phyloP scores from a whole-genome alignment of 2,329 filamentous ascomycete species.

The Phyllosticta paracitricarpa region DNA sequence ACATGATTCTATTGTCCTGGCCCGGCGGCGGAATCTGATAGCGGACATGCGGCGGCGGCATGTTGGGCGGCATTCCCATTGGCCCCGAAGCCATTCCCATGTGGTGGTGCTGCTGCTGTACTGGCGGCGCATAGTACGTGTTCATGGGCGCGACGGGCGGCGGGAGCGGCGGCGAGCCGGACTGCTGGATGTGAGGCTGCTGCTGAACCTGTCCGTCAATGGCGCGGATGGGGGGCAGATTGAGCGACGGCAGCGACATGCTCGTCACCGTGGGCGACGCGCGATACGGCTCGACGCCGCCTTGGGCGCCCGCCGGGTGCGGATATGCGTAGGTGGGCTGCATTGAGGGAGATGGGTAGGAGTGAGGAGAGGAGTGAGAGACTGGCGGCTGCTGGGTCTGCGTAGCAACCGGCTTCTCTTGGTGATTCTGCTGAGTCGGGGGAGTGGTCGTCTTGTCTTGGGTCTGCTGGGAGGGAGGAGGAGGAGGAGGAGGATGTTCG shows the following conservation, averaged over 20 bases:
- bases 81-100: conserved; percentile 21
- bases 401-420: background rate
- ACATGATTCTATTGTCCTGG: conserved; percentile 44
- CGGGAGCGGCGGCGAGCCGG: conserved; percentile 39
- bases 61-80: conserved; percentile 35
- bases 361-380: conserved; percentile 38
- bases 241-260: conserved; percentile 36
- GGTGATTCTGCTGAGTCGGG: background rate
- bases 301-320: conserved; percentile 27
- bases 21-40: conserved; percentile 46
- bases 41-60: conserved; percentile 34
- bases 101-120: conserved; percentile 19
- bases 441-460: background rate
- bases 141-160: conserved; percentile 44
- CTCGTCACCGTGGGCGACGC: conserved; percentile 36
- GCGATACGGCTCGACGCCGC: conserved; percentile 33
- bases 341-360: conserved; percentile 42
- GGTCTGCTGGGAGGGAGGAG: background rate
- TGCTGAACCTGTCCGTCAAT: conserved; percentile 34
- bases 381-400: conserved; percentile 16
- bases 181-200: conserved; percentile 22
- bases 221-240: conserved; percentile 42
- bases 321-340: conserved; percentile 41
- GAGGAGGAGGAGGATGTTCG: background rate
- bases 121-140: conserved; percentile 40